Base-by-base conservation (phyloP, 768 basidiomycete genomes). In the Phlebiopsis gigantea region DNA sequence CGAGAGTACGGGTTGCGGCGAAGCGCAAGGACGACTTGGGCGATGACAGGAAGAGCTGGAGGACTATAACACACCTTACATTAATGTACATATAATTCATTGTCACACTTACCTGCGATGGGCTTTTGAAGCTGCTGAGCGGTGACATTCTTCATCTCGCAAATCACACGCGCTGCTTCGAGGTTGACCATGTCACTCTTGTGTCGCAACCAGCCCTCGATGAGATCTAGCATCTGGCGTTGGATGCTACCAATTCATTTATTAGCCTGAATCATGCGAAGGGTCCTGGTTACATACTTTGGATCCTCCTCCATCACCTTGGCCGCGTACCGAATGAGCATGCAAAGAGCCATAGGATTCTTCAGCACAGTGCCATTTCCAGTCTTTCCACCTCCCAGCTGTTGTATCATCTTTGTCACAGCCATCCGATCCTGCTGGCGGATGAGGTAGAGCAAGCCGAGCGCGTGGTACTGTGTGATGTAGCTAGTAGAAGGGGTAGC, bases 141-240 rank as follows among this genome's bases (percentile, higher is more conserved):
- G 25, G 85, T 79, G 26, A 93, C 88, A 59, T 86, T 84, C 72
- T 87, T 90, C 90, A 96, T 91, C 70, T 98, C 96, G 69, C 95
- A 98, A 60, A 99, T 96, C 6, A 87, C 95, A 44, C 97, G 88
- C 3, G 97, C 96, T 21, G 97, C 97, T 71, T 99, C 97, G 59
- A 94, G 90, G 73, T 98, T 98, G 67, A 99, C 97, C 96, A 98
- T 99, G 69, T 99, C 97, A 63, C 93, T 97, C 78, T 99, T 99
- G 74, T 99, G 97, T 57, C 94, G 85, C 58, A 98, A 76, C 86
- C 94, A 95, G 30, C 90, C 87, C 68, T 98, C 97, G 34, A 98
- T 78, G 43, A 97, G 80, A 61, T 98, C 97, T 52, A 93, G 77
- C 81, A 98, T 96, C 65, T 91, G 93, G 59, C 82, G 85, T 71